A percentile compares a stretch with the other conserved stretches of the same genome.
These are phyloP conservation scores for Leishmania guyanensis DNA, from an alignment of 208 protist genomes.

Conservation along the genomic window DNA sequence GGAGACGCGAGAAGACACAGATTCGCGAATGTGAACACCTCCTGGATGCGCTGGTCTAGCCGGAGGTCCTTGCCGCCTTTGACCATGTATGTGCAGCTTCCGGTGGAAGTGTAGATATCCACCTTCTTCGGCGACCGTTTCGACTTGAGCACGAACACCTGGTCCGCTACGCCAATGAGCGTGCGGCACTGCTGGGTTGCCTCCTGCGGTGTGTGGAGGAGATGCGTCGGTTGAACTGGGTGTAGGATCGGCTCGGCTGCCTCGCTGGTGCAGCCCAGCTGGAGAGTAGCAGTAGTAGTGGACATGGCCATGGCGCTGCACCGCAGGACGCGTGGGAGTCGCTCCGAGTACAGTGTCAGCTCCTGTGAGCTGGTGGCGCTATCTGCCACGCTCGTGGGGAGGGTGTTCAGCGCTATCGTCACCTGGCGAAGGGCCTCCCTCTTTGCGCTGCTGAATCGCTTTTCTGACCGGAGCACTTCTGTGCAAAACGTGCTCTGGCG, in stretches of 20 bases:
- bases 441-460: not conserved
- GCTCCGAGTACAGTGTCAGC: slow-evolving; percentile 7
- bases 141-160: slow-evolving; percentile 80
- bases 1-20: slow-evolving; percentile 30
- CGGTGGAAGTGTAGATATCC: slow-evolving; percentile 75
- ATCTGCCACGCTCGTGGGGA: not conserved
- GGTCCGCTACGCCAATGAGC: slow-evolving; percentile 53
- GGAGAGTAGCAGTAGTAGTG: not conserved
- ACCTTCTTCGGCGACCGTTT: slow-evolving; percentile 89
- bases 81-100: slow-evolving; percentile 82
- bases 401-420: not conserved
- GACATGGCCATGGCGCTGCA: not conserved
- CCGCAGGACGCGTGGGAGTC: not conserved
- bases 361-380: slow-evolving; percentile 2
- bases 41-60: slow-evolving; percentile 92
- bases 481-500: not conserved
- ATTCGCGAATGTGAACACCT: slow-evolving; percentile 92
- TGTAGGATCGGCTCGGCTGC: slow-evolving; percentile 7
- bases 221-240: slow-evolving; percentile 7
- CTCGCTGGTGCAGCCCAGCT: not conserved
- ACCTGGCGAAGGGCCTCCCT: not conserved
- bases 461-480: not conserved
- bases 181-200: slow-evolving; percentile 1
- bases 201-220: slow-evolving; percentile 9
- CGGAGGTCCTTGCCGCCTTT: slow-evolving; percentile 96